Percentiles rank a stretch among this genome's conserved stretches.
phyloP scores from a whole-genome alignment of 371 early-diverging fungal genomes.

The Mortierella sp. region DNA sequence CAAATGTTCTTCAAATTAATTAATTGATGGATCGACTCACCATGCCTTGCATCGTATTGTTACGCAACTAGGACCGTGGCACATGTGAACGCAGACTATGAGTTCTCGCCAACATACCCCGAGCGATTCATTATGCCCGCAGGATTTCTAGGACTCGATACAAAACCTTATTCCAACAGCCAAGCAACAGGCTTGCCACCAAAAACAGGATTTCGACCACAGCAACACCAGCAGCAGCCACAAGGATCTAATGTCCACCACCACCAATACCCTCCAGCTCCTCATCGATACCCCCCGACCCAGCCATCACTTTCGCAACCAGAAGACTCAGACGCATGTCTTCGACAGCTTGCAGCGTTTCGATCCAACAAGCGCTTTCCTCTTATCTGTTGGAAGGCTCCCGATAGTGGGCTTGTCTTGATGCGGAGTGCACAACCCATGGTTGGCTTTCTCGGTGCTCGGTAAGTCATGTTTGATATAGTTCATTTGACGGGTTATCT shows the following conservation, averaged over 20 bases:
- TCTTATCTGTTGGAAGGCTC: conserved; percentile 45
- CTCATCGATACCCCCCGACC: neutral
- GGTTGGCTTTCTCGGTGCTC: conserved; percentile 52
- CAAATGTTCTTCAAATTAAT: neutral
- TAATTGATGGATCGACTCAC: neutral
- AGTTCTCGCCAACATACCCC: conserved; percentile 50
- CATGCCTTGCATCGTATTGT: neutral
- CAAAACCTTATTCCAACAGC: neutral
- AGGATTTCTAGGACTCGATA: conserved; percentile 20
- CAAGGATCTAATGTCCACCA: neutral
- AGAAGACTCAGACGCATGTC: conserved; percentile 15
- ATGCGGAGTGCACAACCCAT: conserved; percentile 55
- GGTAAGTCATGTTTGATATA: conserved; percentile 20
- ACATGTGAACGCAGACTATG: conserved; percentile 32
- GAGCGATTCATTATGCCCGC: conserved; percentile 41
- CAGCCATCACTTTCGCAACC: neutral
- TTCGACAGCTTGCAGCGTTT: conserved; percentile 36
- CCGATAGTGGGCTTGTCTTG: conserved; percentile 30
- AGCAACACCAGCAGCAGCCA: neutral
- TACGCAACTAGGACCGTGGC: conserved; percentile 30
- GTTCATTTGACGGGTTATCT: too few relatives aligned
- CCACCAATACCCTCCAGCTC: neutral
- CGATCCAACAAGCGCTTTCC: conserved; percentile 50
- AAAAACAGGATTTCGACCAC: neutral
- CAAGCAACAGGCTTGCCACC: neutral